Percentiles rank a stretch among this genome's conserved stretches.
phyloP scores from a whole-genome alignment of 208 protist species.

The Leishmania braziliensis region DNA sequence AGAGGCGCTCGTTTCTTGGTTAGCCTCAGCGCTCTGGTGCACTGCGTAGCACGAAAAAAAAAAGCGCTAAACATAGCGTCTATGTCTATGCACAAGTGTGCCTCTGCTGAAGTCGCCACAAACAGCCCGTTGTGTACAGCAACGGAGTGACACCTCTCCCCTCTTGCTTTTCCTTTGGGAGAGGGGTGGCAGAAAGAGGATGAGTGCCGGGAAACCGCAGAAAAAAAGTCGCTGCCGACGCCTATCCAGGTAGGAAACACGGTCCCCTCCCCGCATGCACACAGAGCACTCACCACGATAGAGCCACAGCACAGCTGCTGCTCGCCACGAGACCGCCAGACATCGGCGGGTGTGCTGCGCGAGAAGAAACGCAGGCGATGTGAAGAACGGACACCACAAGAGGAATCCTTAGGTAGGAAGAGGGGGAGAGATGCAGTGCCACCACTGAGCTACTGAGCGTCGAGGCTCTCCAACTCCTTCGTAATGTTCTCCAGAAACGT shows the following conservation, averaged over 20 bases:
- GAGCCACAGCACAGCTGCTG: background rate
- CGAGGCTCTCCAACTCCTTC: constrained; percentile 71
- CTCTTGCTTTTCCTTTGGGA: background rate
- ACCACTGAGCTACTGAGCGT: constrained; percentile 1
- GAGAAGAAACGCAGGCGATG: background rate
- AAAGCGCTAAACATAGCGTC: background rate
- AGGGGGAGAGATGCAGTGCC: no score
- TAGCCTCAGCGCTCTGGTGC: no score
- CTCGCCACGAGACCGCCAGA: background rate
- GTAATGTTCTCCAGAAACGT: constrained; percentile 80
- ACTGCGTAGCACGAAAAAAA: background rate
- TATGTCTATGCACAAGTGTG: background rate
- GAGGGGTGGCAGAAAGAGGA: background rate
- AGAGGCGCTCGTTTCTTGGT: background rate
- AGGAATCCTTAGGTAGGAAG: background rate
- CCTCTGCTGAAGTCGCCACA: background rate
- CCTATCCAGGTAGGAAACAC: background rate
- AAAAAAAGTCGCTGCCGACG: background rate
- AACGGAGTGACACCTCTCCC: background rate
- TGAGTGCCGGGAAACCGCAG: background rate
- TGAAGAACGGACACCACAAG: constrained; percentile 17
- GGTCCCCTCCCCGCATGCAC: background rate
- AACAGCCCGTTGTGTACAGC: background rate
- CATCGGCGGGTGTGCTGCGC: background rate
- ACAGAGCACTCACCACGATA: background rate